Conservation (phyloP, 495 filamentous ascomycete species). For the Hypomontagnella monticulosa region DNA sequence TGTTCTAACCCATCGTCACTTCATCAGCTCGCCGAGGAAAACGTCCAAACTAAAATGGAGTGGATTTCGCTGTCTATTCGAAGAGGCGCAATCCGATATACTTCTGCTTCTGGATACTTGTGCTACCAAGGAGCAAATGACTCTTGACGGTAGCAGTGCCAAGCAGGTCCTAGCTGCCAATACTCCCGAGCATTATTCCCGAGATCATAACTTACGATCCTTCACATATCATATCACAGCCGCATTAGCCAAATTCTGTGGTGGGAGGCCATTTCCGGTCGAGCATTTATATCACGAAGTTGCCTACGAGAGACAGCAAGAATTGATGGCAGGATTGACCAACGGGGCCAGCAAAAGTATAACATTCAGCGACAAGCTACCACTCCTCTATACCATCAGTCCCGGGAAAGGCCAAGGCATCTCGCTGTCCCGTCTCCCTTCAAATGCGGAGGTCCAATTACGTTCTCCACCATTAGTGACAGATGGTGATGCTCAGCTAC, state of each 20-base stretch:
- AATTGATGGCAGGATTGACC: slow-evolving; percentile 48
- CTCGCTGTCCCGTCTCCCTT: slow-evolving; percentile 54
- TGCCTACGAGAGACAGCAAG: slow-evolving; percentile 52
- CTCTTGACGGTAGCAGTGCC: slow-evolving; percentile 55
- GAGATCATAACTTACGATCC: slow-evolving; percentile 56
- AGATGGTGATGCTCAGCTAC: slow-evolving; percentile 47
- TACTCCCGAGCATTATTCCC: slow-evolving; percentile 56
- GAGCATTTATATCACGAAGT: slow-evolving; percentile 63
- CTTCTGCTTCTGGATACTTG: slow-evolving; percentile 60
- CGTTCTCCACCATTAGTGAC: slow-evolving; percentile 53
- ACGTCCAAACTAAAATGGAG: slow-evolving; percentile 59
- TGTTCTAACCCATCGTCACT: slow-evolving; percentile 31
- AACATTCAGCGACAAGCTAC: slow-evolving; percentile 51
- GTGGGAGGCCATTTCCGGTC: slow-evolving; percentile 58
- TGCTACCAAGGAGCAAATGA: slow-evolving; percentile 53
- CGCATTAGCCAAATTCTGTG: slow-evolving; percentile 56
- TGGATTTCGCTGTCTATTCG: slow-evolving; percentile 60
- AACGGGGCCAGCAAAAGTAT: slow-evolving; percentile 56
- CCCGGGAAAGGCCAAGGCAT: slow-evolving; percentile 59
- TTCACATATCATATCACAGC: slow-evolving; percentile 62
- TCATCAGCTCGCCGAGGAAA: slow-evolving; percentile 51
- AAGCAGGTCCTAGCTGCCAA: slow-evolving; percentile 67
- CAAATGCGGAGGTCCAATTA: slow-evolving; percentile 46
- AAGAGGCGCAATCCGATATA: slow-evolving; percentile 61
- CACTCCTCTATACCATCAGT: slow-evolving; percentile 60